A percentile compares a stretch with the other conserved stretches of the same genome.
These are phyloP conservation scores for Melampsora americana DNA, from an alignment of 1,284 basidiomycete genomes.

Conservation along the genomic window DNA sequence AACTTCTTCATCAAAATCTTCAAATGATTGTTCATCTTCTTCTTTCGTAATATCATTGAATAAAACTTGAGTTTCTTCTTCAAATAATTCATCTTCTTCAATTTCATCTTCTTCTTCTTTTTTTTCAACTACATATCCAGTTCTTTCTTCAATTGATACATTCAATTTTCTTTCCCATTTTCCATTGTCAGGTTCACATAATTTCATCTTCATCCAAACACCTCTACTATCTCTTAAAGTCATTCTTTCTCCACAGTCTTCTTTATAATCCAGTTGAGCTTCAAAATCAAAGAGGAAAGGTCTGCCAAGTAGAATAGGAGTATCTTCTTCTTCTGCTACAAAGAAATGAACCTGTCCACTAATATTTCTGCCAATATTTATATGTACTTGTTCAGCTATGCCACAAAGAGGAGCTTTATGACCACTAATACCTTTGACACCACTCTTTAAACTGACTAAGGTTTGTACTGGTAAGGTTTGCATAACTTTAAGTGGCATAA, in stretches of 20 bases:
- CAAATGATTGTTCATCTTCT: background rate
- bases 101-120: background rate
- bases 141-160: background rate
- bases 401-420: background rate
- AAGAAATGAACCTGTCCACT: background rate
- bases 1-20: background rate
- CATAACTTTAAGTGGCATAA: background rate
- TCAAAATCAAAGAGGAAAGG: constrained; percentile 1
- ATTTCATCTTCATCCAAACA: too few relatives aligned
- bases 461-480: background rate
- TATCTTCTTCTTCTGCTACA: background rate
- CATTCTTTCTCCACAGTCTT: background rate
- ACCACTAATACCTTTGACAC: background rate
- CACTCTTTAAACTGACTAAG: too few relatives aligned
- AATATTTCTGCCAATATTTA: background rate
- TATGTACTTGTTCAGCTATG: background rate
- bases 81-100: background rate
- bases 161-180: background rate
- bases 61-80: too few relatives aligned
- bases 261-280: background rate
- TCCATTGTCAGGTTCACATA: background rate
- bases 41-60: background rate
- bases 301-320: background rate
- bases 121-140: too few relatives aligned
- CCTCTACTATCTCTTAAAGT: background rate